A percentile compares a stretch with the other conserved stretches of the same genome.
Evolutionary conservation across 176 grass and related monocot species (phyloP).

Genomic region (Areca catechu): DNA sequence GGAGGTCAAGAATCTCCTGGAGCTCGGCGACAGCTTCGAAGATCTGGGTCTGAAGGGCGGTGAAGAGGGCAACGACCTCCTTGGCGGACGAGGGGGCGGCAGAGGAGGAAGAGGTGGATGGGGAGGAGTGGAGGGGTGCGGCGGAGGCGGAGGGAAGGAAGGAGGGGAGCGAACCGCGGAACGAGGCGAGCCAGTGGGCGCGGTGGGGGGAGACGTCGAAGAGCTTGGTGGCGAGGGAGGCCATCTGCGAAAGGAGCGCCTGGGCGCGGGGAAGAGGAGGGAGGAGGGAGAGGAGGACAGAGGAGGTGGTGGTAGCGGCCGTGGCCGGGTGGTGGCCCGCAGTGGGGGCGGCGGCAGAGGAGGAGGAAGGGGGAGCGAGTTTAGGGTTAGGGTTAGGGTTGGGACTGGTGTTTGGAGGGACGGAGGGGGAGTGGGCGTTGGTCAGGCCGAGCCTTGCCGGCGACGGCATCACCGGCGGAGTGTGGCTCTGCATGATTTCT

Average conservation of each 20-base stretch:
- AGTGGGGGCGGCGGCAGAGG: background rate
- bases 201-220: slow-evolving; percentile 80
- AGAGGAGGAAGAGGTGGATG: slow-evolving; percentile 18
- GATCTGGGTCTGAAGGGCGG: slow-evolving; percentile 77
- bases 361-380: background rate
- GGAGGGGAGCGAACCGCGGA: slow-evolving; percentile 56
- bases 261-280: slow-evolving; percentile 83
- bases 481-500: no score
- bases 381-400: slow-evolving; percentile 14
- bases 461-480: no score
- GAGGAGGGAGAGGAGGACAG: slow-evolving; percentile 68
- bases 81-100: slow-evolving; percentile 41
- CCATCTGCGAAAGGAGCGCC: slow-evolving; percentile 68
- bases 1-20: slow-evolving; percentile 78
- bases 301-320: slow-evolving; percentile 26
- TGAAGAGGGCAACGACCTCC: slow-evolving; percentile 60
- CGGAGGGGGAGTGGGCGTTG: no score
- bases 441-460: no score
- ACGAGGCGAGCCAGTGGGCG: slow-evolving; percentile 65
- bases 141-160: slow-evolving; percentile 39
- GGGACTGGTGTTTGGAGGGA: no score
- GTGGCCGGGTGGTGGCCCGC: background rate
- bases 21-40: slow-evolving; percentile 80
- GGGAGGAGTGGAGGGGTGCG: background rate
- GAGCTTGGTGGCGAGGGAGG: slow-evolving; percentile 64